A percentile compares a stretch with the other conserved stretches of the same genome.
These are phyloP conservation scores for Pseudogymnoascus sp. DNA, from an alignment of 2,329 filamentous ascomycete species.

Conservation along the genomic window DNA sequence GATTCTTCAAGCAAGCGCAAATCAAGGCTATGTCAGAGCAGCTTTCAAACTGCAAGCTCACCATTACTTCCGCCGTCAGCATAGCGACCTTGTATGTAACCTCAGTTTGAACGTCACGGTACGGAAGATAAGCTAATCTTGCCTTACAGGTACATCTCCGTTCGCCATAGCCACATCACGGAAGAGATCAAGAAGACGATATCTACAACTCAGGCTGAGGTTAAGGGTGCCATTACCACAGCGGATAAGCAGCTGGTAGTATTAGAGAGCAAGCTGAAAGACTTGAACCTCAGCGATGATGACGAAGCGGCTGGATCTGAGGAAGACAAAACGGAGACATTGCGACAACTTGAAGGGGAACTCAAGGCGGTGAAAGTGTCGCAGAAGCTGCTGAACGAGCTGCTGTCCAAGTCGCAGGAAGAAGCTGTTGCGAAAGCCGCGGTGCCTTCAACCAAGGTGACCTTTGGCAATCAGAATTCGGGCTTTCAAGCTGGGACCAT, in stretches of 20 bases:
- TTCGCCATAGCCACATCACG: conserved; percentile 26
- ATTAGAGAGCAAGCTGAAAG: conserved; percentile 24
- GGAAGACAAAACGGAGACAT: conserved; percentile 15
- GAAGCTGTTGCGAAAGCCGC: conserved; percentile 19
- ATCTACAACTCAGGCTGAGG: conserved; percentile 22
- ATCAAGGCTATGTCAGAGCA: conserved; percentile 29
- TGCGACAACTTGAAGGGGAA: conserved; percentile 20
- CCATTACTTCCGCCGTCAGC: conserved; percentile 24
- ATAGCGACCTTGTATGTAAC: conserved; percentile 26
- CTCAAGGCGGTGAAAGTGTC: conserved; percentile 16
- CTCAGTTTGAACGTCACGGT: conserved; percentile 14
- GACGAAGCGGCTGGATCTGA: conserved; percentile 12
- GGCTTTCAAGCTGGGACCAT: conserved; percentile 18
- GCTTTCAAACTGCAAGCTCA: conserved; percentile 27
- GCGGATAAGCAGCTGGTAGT: conserved; percentile 19
- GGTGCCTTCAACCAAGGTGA: conserved; percentile 15
- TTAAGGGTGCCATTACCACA: conserved; percentile 21
- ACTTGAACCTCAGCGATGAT: conserved; percentile 19
- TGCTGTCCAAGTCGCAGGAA: conserved; percentile 19
- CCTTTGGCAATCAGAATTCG: conserved; percentile 17
- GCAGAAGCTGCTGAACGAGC: conserved; percentile 18
- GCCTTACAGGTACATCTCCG: conserved; percentile 25
- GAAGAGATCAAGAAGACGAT: conserved; percentile 27
- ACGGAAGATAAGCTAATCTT: conserved; percentile 16
- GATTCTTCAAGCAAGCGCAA: conserved; percentile 29